Base-by-base conservation (phyloP, 768 basidiomycete species). In the Xanthoconium stramineum region DNA sequence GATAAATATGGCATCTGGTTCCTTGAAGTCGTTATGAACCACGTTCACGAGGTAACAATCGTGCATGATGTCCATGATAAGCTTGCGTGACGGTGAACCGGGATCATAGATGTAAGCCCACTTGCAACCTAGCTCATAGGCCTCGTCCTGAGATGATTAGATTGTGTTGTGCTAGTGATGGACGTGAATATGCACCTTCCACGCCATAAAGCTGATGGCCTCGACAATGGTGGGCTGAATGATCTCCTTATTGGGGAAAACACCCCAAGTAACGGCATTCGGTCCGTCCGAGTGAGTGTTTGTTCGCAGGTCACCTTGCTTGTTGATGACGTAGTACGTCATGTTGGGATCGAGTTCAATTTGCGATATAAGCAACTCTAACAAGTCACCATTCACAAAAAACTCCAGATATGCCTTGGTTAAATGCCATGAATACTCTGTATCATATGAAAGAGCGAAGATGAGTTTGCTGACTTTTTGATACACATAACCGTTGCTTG, bases 211-310 rank as follows among this genome's bases (percentile, higher is more conserved):
- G 68, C 93, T 95, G 64, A 96, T 89, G 4, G 94, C 92, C 71
- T 98, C 95, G 20, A 98, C 95, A 58, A 97, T 93, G 19, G 95
- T 98, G 20, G 95, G 95, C 69, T 96, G 94, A 46, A 96, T 76
- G 63, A 97, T 91, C 77, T 97, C 95, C 72, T 98, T 98, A 53
- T 92, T 91, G 6, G 95, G 93, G 80, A 96, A 98, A 10, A 97
- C 92, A 60, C 95, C 95, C 95, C 95, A 98, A 2, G 95, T 98
- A 17, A 98, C 94, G n/a, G 95, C 95, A 64, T 97, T 98, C 29
- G 97, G 95, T 3, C 95, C 94, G 49, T 97, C 94, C 3, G 88
- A 91, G 64, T 93, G 90, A 15, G 86, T 94, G 78, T 98, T 99
- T 47, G 97, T 98, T 53, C 88, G 84, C 48, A 99, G 77, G 70